These are phyloP conservation scores for Coemansia sp. DNA, from an alignment of 192 early-diverging fungal species.

Conservation along the genomic window DNA sequence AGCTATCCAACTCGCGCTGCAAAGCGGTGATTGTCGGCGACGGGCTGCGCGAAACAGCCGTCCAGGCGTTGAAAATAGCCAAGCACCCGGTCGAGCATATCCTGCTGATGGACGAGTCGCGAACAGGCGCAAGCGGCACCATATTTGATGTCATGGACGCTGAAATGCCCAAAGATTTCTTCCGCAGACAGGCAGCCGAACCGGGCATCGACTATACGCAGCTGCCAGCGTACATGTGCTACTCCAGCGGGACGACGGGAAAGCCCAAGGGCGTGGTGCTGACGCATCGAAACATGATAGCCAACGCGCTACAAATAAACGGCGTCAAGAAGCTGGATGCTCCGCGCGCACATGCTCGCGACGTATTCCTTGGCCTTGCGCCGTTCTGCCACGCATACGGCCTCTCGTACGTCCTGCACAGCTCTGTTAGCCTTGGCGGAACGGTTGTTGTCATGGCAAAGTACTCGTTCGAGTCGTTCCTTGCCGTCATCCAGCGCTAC, in stretches of 20 bases:
- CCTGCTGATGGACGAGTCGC: constrained; percentile 30
- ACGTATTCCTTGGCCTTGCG: constrained; percentile 48
- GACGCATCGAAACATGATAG: constrained; percentile 68
- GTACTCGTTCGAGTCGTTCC: constrained; percentile 65
- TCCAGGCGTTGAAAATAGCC: constrained; percentile 13
- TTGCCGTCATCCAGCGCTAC: constrained; percentile 64
- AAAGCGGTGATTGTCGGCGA: constrained; percentile 61
- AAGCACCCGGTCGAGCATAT: constrained; percentile 39
- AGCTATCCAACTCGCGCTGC: constrained; percentile 70
- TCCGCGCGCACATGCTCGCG: constrained; percentile 26
- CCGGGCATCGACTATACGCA: neutral
- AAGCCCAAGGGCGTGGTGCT: constrained; percentile 64
- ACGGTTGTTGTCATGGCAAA: constrained; percentile 68
- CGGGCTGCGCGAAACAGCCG: constrained; percentile 23
- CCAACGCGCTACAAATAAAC: constrained; percentile 59
- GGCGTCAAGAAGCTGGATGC: constrained; percentile 32
- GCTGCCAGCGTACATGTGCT: constrained; percentile 64
- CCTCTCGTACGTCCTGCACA: constrained; percentile 56
- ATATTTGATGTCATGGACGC: constrained; percentile 20
- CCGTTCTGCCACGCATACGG: constrained; percentile 79
- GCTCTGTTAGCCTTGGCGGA: constrained; percentile 40
- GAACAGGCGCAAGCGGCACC: neutral
- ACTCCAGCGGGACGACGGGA: constrained; percentile 70
- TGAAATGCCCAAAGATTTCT: neutral
- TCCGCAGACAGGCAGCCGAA: neutral